Conservation (phyloP, 441 rosid species). For the Geranium incanum region DNA sequence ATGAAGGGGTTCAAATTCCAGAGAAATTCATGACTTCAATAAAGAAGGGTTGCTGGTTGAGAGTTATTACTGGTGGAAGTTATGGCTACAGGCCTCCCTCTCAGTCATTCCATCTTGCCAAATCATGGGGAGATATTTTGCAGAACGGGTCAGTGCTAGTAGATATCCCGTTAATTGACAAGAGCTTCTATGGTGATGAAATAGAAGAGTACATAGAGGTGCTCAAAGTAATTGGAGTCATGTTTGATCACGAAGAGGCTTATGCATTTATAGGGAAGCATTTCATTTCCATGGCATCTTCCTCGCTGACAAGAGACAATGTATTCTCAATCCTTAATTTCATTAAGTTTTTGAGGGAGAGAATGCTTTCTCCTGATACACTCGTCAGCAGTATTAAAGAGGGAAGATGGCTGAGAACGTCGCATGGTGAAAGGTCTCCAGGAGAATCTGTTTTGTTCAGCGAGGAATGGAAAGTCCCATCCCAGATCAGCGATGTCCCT, state of each 20-base stretch:
- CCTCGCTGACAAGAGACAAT: slow-evolving; percentile 28
- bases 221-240: slow-evolving; percentile 47
- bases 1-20: slow-evolving; percentile 22
- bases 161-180: slow-evolving; percentile 64
- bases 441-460: slow-evolving; percentile 39
- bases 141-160: slow-evolving; percentile 45
- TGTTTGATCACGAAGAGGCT: slow-evolving; percentile 46
- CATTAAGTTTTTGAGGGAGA: slow-evolving; percentile 40
- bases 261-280: slow-evolving; percentile 43
- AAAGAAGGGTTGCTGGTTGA: slow-evolving; percentile 55
- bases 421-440: slow-evolving; percentile 36
- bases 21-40: slow-evolving; percentile 37
- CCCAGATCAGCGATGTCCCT: slow-evolving; percentile 46
- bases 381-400: slow-evolving; percentile 34
- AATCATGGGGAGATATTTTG: slow-evolving; percentile 49
- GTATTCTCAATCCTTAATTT: slow-evolving; percentile 46
- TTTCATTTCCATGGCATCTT: slow-evolving; percentile 42
- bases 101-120: slow-evolving; percentile 45
- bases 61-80: slow-evolving; percentile 35
- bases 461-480: slow-evolving; percentile 44
- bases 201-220: slow-evolving; percentile 36
- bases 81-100: slow-evolving; percentile 47
- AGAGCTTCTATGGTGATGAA: slow-evolving; percentile 37
- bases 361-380: slow-evolving; percentile 28
- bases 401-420: slow-evolving; percentile 46